Base-by-base conservation (phyloP, 2,329 filamentous ascomycete genomes). In the Fusarium pseudograminearum region DNA sequence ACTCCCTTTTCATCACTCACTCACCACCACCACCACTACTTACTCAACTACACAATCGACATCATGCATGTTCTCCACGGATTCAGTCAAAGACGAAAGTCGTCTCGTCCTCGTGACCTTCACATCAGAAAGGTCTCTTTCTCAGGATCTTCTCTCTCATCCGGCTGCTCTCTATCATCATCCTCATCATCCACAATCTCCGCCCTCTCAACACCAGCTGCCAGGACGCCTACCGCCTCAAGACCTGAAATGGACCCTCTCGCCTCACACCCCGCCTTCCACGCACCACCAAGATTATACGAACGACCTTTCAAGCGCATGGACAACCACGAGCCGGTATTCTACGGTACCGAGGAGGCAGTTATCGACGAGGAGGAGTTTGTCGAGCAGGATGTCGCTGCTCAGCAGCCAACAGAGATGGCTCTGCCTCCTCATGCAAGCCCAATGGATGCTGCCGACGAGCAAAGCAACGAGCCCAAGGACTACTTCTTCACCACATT, bases 41-140 rank as follows among this genome's bases (percentile, higher is more conserved):
- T 18, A 34, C 33, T 36, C 16, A 36, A 36, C 34, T 16, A 40
- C 46, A 44, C 57, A 52, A 57, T 52, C 74, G 58, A 59, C 57
- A 76, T 33, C 36, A 81, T 81, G 79, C 78, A 79, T 67, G 76
- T 81, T 42, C 71, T 81, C 60, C 76, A 77, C 67, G 74, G 79
- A 71, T 79, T 80, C 72, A 73, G 76, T 71, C 75, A 79, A 53
- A 74, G 78, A 70, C 77, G 78, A 66, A 80, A 80, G 73, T 73
- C 75, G 52, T 64, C 74, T 61, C 77, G 69, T 24, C 78, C 80
- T 34, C 75, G 78, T 48, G 76, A 80, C 55, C 76, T 82, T 26
- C 78, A 80, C 64, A 81, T 82, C 60, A 79, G 80, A 73, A 82
- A 82, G 73, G 70, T 81, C 48, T 81, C 80, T 45, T 79, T 81